Conservation (phyloP, 2,329 filamentous ascomycete genomes). For the Hypoxylon sp. region DNA sequence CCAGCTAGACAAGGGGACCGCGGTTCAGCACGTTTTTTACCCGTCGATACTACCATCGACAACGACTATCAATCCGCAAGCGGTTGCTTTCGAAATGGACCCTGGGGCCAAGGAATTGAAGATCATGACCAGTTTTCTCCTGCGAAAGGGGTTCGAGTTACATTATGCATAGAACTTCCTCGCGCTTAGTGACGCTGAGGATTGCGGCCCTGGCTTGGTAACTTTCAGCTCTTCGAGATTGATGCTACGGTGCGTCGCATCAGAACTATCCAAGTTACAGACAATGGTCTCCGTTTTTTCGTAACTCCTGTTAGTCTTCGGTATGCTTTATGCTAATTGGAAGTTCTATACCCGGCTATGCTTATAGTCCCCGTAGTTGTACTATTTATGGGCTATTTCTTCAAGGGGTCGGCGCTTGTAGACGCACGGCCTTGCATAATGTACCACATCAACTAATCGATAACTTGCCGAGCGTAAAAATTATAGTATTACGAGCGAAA, state of each 20-base stretch:
- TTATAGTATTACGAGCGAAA: neutral
- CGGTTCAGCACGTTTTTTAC: neutral
- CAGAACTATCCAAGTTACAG: constrained; percentile 6
- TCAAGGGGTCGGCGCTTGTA: constrained; percentile 9
- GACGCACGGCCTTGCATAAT: constrained; percentile 4
- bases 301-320: neutral
- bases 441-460: neutral
- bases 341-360: neutral
- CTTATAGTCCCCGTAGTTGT: neutral
- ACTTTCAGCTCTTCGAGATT: constrained; percentile 2
- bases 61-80: neutral
- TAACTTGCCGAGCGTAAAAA: neutral
- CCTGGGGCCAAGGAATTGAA: constrained; percentile 1
- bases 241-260: constrained; percentile 11
- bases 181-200: constrained; percentile 9
- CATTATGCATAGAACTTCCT: neutral
- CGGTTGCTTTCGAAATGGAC: neutral
- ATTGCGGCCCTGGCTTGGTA: constrained; percentile 5
- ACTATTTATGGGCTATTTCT: constrained; percentile 10
- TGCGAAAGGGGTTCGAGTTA: neutral
- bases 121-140: neutral
- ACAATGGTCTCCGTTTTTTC: neutral
- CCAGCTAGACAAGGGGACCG: neutral
- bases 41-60: neutral
- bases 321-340: constrained; percentile 5